phyloP scores from a whole-genome alignment of 2,329 filamentous ascomycete genomes.

The Cyanodermella asteris region DNA sequence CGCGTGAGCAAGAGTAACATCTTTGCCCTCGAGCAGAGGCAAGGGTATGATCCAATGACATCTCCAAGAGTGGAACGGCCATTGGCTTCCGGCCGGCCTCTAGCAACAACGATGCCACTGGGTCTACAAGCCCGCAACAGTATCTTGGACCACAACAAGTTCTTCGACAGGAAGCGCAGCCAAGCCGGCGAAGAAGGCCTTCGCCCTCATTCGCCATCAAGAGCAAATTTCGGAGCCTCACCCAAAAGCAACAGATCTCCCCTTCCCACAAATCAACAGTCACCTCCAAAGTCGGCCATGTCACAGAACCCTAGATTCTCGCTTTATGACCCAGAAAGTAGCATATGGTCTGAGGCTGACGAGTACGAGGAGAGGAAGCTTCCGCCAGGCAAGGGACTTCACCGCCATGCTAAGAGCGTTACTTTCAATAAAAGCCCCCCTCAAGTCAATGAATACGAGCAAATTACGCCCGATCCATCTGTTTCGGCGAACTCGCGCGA shows the following conservation, averaged over 20 bases:
- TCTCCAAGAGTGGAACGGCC: constrained; percentile 64
- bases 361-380: constrained; percentile 35
- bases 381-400: constrained; percentile 43
- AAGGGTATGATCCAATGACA: constrained; percentile 72
- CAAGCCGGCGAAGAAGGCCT: constrained; percentile 33
- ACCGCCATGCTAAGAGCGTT: constrained; percentile 84
- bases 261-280: constrained; percentile 31
- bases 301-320: constrained; percentile 39
- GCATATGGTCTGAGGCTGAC: constrained; percentile 45
- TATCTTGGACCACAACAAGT: constrained; percentile 50
- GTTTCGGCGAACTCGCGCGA: constrained; percentile 75
- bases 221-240: constrained; percentile 6
- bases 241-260: constrained; percentile 10
- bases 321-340: constrained; percentile 44
- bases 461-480: constrained; percentile 90
- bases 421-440: constrained; percentile 89
- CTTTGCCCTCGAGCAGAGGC: constrained; percentile 76
- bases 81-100: constrained; percentile 39
- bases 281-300: constrained; percentile 77
- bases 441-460: constrained; percentile 92
- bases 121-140: no score
- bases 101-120: constrained; percentile 35
- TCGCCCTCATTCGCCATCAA: constrained; percentile 30
- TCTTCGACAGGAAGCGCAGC: constrained; percentile 31
- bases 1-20: constrained; percentile 97